These are phyloP conservation scores for Cinnamomum micranthum DNA, from an alignment of 164 flowering plant genomes.

Conservation along the genomic window DNA sequence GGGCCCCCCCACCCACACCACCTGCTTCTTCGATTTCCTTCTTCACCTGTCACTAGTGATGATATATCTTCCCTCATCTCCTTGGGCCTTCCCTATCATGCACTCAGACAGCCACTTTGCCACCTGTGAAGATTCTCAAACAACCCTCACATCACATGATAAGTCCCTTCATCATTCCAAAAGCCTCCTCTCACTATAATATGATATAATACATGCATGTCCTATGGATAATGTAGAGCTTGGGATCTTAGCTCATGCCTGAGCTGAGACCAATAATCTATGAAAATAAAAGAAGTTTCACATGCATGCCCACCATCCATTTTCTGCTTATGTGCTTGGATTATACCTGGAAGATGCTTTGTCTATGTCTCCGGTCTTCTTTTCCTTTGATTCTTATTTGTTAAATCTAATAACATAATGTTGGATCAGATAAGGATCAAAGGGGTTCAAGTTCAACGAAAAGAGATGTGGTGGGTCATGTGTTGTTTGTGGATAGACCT, in stretches of 20 bases:
- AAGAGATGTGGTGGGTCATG: not conserved
- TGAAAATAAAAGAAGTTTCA: not conserved
- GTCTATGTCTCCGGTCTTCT: not conserved
- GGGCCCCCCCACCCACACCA: not conserved
- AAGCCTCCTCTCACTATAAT: not conserved
- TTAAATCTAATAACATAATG: not conserved
- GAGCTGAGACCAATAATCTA: not conserved
- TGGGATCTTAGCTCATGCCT: not conserved
- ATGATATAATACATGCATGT: not conserved
- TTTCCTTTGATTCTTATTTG: not conserved
- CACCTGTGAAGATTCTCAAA: not conserved
- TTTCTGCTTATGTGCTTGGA: not conserved
- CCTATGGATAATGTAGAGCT: not conserved
- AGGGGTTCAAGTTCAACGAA: not conserved
- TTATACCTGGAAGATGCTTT: not conserved
- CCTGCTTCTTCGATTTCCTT: not conserved
- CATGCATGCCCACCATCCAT: not conserved
- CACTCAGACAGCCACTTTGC: not conserved
- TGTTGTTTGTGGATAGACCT: not conserved
- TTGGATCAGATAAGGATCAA: not conserved
- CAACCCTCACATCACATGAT: not conserved
- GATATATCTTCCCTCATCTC: not conserved
- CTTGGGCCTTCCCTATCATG: not conserved
- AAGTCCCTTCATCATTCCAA: not conserved
- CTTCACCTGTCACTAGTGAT: not conserved